A percentile compares a stretch with the other conserved stretches of the same genome.
These are phyloP conservation scores for Physaria fendleri DNA, from an alignment of 345 rosid genomes.

Conservation along the genomic window DNA sequence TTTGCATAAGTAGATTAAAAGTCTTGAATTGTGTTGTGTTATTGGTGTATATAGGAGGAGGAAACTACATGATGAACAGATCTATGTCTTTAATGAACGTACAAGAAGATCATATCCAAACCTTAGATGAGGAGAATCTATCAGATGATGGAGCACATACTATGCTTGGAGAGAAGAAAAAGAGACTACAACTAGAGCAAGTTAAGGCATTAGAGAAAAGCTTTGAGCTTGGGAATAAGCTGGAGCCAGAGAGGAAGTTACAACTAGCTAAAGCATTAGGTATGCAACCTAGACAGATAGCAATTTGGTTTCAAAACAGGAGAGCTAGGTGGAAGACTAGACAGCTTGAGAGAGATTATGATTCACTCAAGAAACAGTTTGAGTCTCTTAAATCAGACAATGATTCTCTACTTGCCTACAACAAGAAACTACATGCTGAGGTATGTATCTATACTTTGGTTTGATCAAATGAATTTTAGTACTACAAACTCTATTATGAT, in stretches of 20 bases:
- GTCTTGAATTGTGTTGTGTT: background rate
- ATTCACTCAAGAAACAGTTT: conserved; percentile 54
- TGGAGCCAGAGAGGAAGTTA: conserved; percentile 67
- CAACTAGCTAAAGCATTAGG: conserved; percentile 65
- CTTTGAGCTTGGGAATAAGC: conserved; percentile 71
- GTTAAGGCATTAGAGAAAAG: conserved; percentile 68
- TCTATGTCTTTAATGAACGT: conserved; percentile 62
- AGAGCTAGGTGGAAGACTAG: conserved; percentile 81
- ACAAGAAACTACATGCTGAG: conserved; percentile 57
- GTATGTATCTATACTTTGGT: conserved; percentile 19
- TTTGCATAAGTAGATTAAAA: background rate
- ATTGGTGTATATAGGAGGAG: conserved; percentile 34
- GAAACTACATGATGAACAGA: conserved; percentile 65
- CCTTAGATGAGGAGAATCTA: conserved; percentile 43
- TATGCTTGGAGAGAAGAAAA: conserved; percentile 59
- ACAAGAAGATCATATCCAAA: conserved; percentile 31
- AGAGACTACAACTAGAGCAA: conserved; percentile 62
- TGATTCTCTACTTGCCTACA: conserved; percentile 57
- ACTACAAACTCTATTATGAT: background rate
- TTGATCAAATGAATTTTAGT: background rate
- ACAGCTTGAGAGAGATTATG: conserved; percentile 62
- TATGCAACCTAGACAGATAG: conserved; percentile 61
- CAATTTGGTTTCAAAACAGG: conserved; percentile 75
- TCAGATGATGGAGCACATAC: conserved; percentile 70
- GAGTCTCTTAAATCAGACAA: conserved; percentile 57